A percentile compares a stretch with the other conserved stretches of the same genome.
phyloP scores from a whole-genome alignment of 2,329 filamentous ascomycete genomes.

The Verticillium tricorpus region DNA sequence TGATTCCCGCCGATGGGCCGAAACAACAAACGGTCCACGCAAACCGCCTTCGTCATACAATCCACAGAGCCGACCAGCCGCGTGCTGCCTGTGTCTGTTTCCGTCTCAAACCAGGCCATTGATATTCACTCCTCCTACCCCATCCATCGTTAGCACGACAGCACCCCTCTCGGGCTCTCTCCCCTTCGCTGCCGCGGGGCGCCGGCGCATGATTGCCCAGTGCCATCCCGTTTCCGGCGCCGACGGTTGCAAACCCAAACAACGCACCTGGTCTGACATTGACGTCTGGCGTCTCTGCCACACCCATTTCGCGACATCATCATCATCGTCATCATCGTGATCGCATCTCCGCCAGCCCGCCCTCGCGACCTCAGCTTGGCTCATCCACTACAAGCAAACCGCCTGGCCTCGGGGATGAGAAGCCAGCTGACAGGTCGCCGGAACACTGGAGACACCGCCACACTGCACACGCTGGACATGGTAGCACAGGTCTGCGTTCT shows the following conservation, averaged over 20 bases:
- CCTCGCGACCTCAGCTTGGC: background rate
- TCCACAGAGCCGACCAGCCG: background rate
- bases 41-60: background rate
- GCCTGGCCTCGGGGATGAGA: background rate
- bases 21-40: background rate
- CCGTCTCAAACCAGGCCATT: background rate
- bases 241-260: background rate
- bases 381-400: background rate
- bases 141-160: background rate
- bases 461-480: background rate
- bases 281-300: background rate
- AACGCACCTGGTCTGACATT: background rate
- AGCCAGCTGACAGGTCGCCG: background rate
- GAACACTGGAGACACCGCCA: background rate
- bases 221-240: background rate
- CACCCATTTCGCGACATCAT: background rate
- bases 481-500: background rate
- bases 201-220: background rate
- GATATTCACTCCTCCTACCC: background rate
- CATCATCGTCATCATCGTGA: background rate
- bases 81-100: background rate
- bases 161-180: background rate
- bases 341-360: background rate
- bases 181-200: background rate
- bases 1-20: background rate